Base-by-base conservation (phyloP, 2,329 filamentous ascomycete genomes). In the Cercospora beticola region DNA sequence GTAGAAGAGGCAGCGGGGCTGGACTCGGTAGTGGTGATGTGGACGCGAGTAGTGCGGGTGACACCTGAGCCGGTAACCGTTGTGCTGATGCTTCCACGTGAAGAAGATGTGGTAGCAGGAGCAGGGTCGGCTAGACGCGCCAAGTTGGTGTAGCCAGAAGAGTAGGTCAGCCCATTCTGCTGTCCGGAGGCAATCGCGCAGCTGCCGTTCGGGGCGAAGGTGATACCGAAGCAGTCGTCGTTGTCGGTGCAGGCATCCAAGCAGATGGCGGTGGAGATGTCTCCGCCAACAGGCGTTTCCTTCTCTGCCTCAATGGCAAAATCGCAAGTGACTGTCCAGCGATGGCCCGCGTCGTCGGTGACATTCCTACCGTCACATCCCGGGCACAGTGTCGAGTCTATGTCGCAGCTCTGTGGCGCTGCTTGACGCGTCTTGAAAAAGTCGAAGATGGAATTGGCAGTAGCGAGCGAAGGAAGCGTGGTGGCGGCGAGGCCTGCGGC, bases 231-330 rank as follows among this genome's bases (percentile, higher is more conserved):
- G 67, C 74, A 76, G 60, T 65, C 70, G 23, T 71, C 64, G 28
- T 65, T 65, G 36, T 73, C 73, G 46, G 73, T 70, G 65, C 74
- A 76, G 28, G 74, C 73, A 33, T 75, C 68, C 46, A 76, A 52
- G 65, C 74, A 76, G 67, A 62, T 69, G 23, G 49, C 12, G 52
- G 63, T 67, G 46, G 63, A 54, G 16, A 61, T 49, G 8, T 68
- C 52, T 52, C 69, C 64, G 49, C 69, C 70, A 12, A 70, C 68
- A 43, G 69, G 62, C 31, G 64, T 26, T 62, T 72, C 67, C 5
- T 40, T 61, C 5, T 66, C 69, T 5, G 68, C 59, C 8, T 68
- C 62, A 52, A 72, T 70, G 28, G 62, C 57, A 43, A 60, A 72
- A 59, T 72, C 69, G 71, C 75, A 76, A 16, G 68, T 65, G 23